phyloP scores from a whole-genome alignment of 495 filamentous ascomycete genomes.

The Penicillium simplicissimum region DNA sequence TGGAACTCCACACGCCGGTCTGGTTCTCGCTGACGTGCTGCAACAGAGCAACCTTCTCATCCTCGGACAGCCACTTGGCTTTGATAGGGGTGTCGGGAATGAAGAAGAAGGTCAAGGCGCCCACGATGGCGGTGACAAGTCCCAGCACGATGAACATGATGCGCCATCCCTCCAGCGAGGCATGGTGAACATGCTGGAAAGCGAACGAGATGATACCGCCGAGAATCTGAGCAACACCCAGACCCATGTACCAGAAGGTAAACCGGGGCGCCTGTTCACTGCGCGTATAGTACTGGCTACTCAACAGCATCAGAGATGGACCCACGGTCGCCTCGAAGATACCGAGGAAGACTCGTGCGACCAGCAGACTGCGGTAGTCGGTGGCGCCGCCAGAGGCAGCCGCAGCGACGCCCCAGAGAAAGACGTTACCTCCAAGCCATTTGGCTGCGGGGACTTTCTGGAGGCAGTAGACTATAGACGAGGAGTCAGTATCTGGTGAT shows the following conservation, averaged over 20 bases:
- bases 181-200: constrained; percentile 39
- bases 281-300: constrained; percentile 59
- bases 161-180: constrained; percentile 54
- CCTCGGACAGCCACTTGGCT: constrained; percentile 56
- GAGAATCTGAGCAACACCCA: constrained; percentile 62
- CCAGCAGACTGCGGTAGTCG: constrained; percentile 23
- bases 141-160: constrained; percentile 68
- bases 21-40: constrained; percentile 55
- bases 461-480: constrained; percentile 30
- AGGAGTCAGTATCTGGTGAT: neutral
- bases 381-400: constrained; percentile 26
- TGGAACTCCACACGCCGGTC: constrained; percentile 51
- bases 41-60: constrained; percentile 50
- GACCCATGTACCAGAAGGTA: constrained; percentile 63
- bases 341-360: constrained; percentile 59
- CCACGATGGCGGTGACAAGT: constrained; percentile 56
- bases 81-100: constrained; percentile 61
- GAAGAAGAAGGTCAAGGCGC: constrained; percentile 49
- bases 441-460: constrained; percentile 53
- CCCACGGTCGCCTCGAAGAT: constrained; percentile 65
- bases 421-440: constrained; percentile 53
- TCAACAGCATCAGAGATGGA: constrained; percentile 54
- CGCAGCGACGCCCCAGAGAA: constrained; percentile 47
- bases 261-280: constrained; percentile 64
- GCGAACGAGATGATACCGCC: constrained; percentile 61